Evolutionary conservation across 2,329 filamentous ascomycete genomes (phyloP), one percentile per base, ranked within the genome.

Genomic region (Colletotrichum orchidophilum): DNA sequence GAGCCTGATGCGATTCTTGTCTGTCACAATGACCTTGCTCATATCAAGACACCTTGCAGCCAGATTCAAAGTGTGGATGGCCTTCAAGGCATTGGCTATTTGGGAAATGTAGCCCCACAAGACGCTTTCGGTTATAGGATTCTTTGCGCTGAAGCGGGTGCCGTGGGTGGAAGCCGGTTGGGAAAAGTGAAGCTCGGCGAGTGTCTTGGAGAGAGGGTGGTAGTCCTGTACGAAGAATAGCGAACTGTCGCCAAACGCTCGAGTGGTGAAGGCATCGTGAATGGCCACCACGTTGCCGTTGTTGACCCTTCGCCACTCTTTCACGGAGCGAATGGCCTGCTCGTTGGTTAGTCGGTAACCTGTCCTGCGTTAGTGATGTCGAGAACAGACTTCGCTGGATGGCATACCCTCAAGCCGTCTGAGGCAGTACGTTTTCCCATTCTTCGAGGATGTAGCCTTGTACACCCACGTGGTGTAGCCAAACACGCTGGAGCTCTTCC

Each of bases 101-200:
- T 99, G 96, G 6, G 95, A 93, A 71, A 98, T 90, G 79, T 98
- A 99, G 54, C 91, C 90, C 96, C 96, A 99, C 1, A 99, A 82
- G 1, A 94, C 87, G 66, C 91, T 89, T 80, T 98, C 96, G 2
- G 89, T 82, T 26, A 95, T 82, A 3, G 84, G 80, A 1, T 81
- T 75, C 77, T 82, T 88, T 76, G 77, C 81, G 74, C 81, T 83
- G 75, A 79, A 85, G 68, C 84, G 85, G 79, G 67, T 86, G 80
- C 80, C 81, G 79, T 82, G 81, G 74, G 79, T 80, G 77, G 78
- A 70, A 33, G 35, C 76, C 76, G 66, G 74, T 76, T 74, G 33
- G 26, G 84, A 76, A 73, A 95, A 91, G 77, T 98, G 94, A 76
- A 93, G 90, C 77, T 98, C 96, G 39, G 92, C 90, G 27, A 99